phyloP scores from a whole-genome alignment of 768 basidiomycete species.

The Amanita fuliginea region DNA sequence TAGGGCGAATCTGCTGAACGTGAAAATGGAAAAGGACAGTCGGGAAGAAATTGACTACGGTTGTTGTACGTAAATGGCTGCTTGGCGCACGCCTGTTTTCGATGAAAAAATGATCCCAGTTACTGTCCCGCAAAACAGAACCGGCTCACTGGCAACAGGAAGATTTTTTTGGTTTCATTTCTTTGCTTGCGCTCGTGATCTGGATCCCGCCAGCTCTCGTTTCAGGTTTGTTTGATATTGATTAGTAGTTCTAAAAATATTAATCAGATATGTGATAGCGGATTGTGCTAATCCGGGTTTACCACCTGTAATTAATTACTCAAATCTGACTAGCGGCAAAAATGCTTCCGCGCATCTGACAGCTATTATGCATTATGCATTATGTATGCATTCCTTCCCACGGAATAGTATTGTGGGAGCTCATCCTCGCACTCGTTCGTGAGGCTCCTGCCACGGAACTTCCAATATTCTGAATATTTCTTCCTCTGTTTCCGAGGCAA shows the following conservation, averaged over 20 bases:
- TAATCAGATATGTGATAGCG: too few species aligned
- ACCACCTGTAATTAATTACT: not conserved
- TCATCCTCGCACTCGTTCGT: constrained; percentile 50
- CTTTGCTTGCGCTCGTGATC: too few species aligned
- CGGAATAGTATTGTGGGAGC: not conserved
- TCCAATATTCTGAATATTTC: constrained; percentile 74
- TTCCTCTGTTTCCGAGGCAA: constrained; percentile 78
- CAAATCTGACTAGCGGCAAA: not conserved
- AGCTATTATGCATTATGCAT: too few species aligned
- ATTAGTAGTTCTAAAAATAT: too few species aligned
- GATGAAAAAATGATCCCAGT: not conserved
- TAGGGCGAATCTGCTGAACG: not conserved
- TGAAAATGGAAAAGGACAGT: not conserved
- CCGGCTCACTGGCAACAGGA: too few species aligned
- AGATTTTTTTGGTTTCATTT: too few species aligned
- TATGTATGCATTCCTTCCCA: not conserved
- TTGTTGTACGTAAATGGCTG: not conserved
- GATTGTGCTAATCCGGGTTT: too few species aligned
- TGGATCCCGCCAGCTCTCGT: too few species aligned
- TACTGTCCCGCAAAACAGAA: too few species aligned
- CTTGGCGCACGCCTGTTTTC: not conserved
- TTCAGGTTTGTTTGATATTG: too few species aligned
- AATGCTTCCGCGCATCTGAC: constrained; percentile 1
- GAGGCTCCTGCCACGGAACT: constrained; percentile 78
- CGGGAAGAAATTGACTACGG: not conserved